A percentile compares a stretch with the other conserved stretches of the same genome.
phyloP scores from a whole-genome alignment of 202 grass and related monocot species.

The Carex arenaria region DNA sequence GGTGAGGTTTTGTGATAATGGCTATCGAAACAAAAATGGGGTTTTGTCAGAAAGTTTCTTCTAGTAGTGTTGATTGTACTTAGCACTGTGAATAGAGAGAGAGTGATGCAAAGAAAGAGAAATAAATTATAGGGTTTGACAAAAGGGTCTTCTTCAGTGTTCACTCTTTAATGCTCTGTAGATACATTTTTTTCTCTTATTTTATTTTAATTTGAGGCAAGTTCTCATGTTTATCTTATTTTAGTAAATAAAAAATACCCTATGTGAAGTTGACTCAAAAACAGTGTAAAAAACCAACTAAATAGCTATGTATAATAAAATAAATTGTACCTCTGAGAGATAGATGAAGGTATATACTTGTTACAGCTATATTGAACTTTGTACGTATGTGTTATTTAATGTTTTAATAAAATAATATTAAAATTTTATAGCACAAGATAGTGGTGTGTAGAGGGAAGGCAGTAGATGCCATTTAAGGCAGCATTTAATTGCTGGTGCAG shows the following conservation, averaged over 20 bases:
- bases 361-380: not conserved
- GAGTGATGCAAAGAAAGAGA: not conserved
- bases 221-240: not conserved
- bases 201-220: not conserved
- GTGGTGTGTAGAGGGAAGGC: not conserved
- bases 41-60: conserved; percentile 14
- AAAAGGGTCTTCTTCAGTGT: not conserved
- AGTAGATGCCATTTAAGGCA: conserved; percentile 27
- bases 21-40: not conserved
- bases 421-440: not conserved
- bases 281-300: not conserved
- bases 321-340: not conserved
- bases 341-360: not conserved
- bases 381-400: not conserved
- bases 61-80: not conserved
- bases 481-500: conserved; percentile 17
- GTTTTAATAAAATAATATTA: not conserved
- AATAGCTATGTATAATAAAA: not conserved
- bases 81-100: not conserved
- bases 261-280: not conserved
- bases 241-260: not conserved
- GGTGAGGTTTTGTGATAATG: conserved; percentile 2
- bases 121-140: not conserved
- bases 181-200: not conserved
- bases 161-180: not conserved